A percentile compares a stretch with the other conserved stretches of the same genome.
phyloP scores from a whole-genome alignment of 176 grass and related monocot species.

The Pontederia crassipes region DNA sequence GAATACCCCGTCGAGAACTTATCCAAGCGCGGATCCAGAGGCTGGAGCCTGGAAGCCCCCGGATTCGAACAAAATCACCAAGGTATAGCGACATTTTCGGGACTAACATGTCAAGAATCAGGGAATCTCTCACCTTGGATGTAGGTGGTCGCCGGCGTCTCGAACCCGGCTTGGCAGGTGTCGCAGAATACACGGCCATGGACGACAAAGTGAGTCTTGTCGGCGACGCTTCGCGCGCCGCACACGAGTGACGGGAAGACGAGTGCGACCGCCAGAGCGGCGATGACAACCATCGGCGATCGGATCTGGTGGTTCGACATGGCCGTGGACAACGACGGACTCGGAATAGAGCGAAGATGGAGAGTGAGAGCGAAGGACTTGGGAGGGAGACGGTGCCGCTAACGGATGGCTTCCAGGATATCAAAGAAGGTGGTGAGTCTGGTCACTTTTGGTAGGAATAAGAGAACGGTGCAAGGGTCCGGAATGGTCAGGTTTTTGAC shows the following conservation, averaged over 20 bases:
- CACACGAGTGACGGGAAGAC: constrained; percentile 10
- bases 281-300: constrained; percentile 1
- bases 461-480: background rate
- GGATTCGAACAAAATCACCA: background rate
- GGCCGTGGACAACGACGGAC: background rate
- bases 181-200: constrained; percentile 87
- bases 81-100: background rate
- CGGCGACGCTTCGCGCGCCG: constrained; percentile 29
- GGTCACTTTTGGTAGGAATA: background rate
- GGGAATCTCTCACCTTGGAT: constrained; percentile 38
- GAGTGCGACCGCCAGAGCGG: constrained; percentile 5
- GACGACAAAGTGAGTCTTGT: constrained; percentile 37
- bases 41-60: too few species aligned
- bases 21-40: too few species aligned
- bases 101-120: background rate
- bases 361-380: background rate
- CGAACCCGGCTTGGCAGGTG: constrained; percentile 75
- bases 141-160: constrained; percentile 84
- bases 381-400: too few species aligned
- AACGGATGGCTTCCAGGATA: background rate
- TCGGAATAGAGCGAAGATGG: background rate
- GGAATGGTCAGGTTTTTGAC: background rate
- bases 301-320: constrained; percentile 4
- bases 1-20: too few species aligned
- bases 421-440: background rate